Percentiles rank a stretch among this genome's conserved stretches.
phyloP scores from a whole-genome alignment of 2,329 filamentous ascomycete species.

The Aquanectria penicillioides region DNA sequence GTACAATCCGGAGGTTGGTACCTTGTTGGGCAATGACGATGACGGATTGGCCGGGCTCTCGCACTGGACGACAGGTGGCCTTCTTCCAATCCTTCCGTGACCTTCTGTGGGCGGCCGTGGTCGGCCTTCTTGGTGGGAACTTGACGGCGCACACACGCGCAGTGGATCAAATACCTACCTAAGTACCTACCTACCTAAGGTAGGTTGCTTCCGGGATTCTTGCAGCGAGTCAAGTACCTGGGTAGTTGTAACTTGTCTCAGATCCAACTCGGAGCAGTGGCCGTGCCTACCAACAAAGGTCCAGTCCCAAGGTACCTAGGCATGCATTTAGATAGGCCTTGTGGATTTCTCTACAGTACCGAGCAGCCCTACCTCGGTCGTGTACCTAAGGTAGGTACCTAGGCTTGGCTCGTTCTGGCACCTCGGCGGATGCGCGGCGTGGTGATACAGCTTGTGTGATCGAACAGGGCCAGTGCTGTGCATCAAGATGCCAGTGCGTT shows the following conservation, averaged over 20 bases:
- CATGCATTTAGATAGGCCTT: too few relatives aligned
- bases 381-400: too few relatives aligned
- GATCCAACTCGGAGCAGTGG: conserved; percentile 2
- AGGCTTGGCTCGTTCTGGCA: conserved; percentile 1
- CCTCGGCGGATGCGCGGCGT: conserved; percentile 1
- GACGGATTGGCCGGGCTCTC: too few relatives aligned
- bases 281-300: background rate
- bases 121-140: background rate
- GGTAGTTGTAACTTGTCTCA: background rate
- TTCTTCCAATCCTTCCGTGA: conserved; percentile 6
- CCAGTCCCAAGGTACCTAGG: too few relatives aligned
- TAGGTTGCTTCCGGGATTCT: conserved; percentile 1
- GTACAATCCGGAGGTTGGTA: too few relatives aligned
- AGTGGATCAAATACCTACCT: conserved; percentile 21
- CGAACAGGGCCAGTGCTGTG: background rate
- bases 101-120: conserved; percentile 9
- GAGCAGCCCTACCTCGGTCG: too few relatives aligned
- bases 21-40: conserved; percentile 12
- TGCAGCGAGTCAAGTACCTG: background rate
- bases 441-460: conserved; percentile 6
- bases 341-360: too few relatives aligned
- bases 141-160: background rate
- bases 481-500: conserved; percentile 9
- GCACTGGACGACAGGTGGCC: background rate
- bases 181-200: too few relatives aligned